phyloP scores from a whole-genome alignment of 2,329 filamentous ascomycete species.

The Fusarium sp. region DNA sequence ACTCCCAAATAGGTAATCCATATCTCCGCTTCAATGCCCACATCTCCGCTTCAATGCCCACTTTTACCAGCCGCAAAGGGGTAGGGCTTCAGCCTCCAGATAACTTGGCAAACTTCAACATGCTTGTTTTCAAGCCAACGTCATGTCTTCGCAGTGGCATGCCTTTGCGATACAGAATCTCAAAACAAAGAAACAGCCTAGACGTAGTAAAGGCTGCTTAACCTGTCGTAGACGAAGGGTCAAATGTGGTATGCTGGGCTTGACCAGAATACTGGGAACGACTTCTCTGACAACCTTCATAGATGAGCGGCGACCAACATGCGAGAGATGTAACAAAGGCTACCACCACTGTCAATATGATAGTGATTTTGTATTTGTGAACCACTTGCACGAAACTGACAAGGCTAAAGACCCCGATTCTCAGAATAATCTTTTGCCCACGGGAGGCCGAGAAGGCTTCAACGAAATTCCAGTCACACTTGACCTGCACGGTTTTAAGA shows the following conservation, averaged over 20 bases:
- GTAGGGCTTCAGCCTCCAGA: no score
- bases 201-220: not conserved
- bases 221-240: conserved; percentile 2
- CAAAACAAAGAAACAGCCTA: not conserved
- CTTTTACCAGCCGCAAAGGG: not conserved
- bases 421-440: not conserved
- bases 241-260: not conserved
- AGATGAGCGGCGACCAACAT: conserved; percentile 3
- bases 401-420: no score
- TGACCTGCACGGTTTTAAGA: not conserved
- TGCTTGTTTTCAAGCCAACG: not conserved
- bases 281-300: not conserved
- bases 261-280: no score
- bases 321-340: not conserved
- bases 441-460: no score
- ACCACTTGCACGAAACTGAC: not conserved
- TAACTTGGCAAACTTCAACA: not conserved
- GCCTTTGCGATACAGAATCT: not conserved
- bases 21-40: not conserved
- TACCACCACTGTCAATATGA: not conserved
- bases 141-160: not conserved
- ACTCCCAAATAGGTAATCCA: not conserved
- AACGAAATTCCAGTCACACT: not conserved
- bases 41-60: not conserved
- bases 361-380: not conserved